Percentiles rank a stretch among this genome's conserved stretches.
These are phyloP conservation scores for Collybia nuda DNA, from an alignment of 768 basidiomycete species.

Conservation along the genomic window DNA sequence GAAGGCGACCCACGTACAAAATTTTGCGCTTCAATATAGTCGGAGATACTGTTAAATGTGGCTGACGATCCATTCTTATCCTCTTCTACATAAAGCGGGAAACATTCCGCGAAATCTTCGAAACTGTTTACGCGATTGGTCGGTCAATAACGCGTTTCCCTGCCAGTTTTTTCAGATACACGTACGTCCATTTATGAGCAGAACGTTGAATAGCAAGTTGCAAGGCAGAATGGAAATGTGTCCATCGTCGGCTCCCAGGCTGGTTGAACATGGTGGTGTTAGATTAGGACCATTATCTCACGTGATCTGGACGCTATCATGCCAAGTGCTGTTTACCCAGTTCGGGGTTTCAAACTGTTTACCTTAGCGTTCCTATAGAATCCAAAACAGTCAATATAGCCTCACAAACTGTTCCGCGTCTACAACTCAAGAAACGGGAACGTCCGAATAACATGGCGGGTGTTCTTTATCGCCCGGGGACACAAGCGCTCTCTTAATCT, in stretches of 20 bases:
- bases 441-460: too few species aligned
- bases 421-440: too few species aligned
- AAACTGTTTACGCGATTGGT: slow-evolving; percentile 32
- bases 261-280: slow-evolving; percentile 38
- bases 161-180: slow-evolving; percentile 15
- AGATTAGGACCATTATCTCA: background rate
- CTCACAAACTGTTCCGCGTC: too few species aligned
- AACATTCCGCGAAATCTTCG: slow-evolving; percentile 64
- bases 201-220: slow-evolving; percentile 55
- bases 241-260: slow-evolving; percentile 54
- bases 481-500: too few species aligned
- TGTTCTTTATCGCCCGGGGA: too few species aligned
- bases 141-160: slow-evolving; percentile 1
- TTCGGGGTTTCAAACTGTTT: too few species aligned
- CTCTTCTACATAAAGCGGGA: slow-evolving; percentile 63
- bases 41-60: slow-evolving; percentile 64
- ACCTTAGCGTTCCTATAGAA: too few species aligned
- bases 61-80: slow-evolving; percentile 61
- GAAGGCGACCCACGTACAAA: slow-evolving; percentile 32
- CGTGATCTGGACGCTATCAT: slow-evolving; percentile 12
- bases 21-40: slow-evolving; percentile 70
- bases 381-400: too few species aligned
- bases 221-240: slow-evolving; percentile 54
- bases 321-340: too few species aligned
- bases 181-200: slow-evolving; percentile 58